Evolutionary conservation across 1,284 basidiomycete genomes (phyloP).

Genomic region (Ustilago cynodontis): DNA sequence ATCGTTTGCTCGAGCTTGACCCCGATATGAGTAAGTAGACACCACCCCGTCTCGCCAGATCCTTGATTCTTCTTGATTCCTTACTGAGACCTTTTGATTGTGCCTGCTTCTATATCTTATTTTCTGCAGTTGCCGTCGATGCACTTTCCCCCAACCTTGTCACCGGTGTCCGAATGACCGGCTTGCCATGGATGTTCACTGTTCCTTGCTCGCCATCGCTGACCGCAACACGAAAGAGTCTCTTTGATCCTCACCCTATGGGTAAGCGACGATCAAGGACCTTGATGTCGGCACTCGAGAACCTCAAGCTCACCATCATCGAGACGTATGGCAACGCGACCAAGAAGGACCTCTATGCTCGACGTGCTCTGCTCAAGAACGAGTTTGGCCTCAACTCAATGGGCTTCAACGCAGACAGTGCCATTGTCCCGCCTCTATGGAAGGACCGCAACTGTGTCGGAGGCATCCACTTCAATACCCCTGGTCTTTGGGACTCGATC

Average conservation of each 20-base stretch:
- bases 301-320: conserved; percentile 35
- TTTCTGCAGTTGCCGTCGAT: conserved; percentile 46
- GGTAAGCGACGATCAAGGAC: conserved; percentile 31
- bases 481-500: conserved; percentile 30
- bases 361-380: conserved; percentile 28
- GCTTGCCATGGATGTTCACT: conserved; percentile 51
- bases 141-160: conserved; percentile 57
- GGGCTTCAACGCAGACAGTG: conserved; percentile 42
- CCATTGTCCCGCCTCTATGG: conserved; percentile 40
- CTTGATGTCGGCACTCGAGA: conserved; percentile 31
- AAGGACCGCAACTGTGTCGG: conserved; percentile 43
- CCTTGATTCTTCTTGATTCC: not conserved
- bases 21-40: conserved; percentile 49
- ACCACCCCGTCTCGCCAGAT: not conserved
- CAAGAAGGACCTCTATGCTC: conserved; percentile 40
- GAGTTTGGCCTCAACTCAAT: conserved; percentile 38
- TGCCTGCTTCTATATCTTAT: not conserved
- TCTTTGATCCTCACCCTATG: conserved; percentile 52
- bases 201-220: conserved; percentile 53
- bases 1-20: conserved; percentile 39
- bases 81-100: not conserved
- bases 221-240: conserved; percentile 28
- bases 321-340: conserved; percentile 29
- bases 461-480: conserved; percentile 46
- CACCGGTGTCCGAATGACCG: conserved; percentile 56